These are phyloP conservation scores for Aspergillus panamensis DNA, from an alignment of 495 filamentous ascomycete species.

Conservation along the genomic window DNA sequence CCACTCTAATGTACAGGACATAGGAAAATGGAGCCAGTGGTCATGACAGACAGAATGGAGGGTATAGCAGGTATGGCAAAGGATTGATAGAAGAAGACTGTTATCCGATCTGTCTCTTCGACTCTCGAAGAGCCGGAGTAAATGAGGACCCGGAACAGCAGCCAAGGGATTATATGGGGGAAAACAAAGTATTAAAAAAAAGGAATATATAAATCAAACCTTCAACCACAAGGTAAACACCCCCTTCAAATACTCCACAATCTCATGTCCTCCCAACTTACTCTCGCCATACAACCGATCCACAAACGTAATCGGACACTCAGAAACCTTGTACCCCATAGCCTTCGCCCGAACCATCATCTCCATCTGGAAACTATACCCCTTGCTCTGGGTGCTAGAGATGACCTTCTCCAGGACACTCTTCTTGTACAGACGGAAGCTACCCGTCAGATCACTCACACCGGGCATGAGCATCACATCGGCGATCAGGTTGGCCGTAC, in stretches of 20 bases:
- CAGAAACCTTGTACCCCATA: slow-evolving; percentile 83
- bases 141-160: not conserved
- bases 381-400: slow-evolving; percentile 82
- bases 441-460: slow-evolving; percentile 94
- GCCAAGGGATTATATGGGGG: not conserved
- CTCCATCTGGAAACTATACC: slow-evolving; percentile 99
- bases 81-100: slow-evolving; percentile 13
- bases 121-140: not conserved
- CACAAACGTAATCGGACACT: slow-evolving; percentile 95
- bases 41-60: slow-evolving; percentile 16
- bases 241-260: slow-evolving; percentile 96
- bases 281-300: slow-evolving; percentile 93
- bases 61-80: slow-evolving; percentile 5
- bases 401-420: slow-evolving; percentile 82
- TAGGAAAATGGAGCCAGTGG: slow-evolving; percentile 17
- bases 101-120: not conserved
- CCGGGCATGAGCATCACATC: slow-evolving; percentile 91
- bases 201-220: slow-evolving; percentile 49
- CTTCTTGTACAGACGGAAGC: slow-evolving; percentile 92
- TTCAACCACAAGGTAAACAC: slow-evolving; percentile 86
- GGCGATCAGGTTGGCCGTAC: slow-evolving; percentile 90
- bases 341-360: slow-evolving; percentile 91
- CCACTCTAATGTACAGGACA: slow-evolving; percentile 19
- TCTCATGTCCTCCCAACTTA: slow-evolving; percentile 92
- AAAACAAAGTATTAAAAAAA: slow-evolving; percentile 8